Conservation (phyloP, 2,329 filamentous ascomycete species). For the Aspergillus piperis region DNA sequence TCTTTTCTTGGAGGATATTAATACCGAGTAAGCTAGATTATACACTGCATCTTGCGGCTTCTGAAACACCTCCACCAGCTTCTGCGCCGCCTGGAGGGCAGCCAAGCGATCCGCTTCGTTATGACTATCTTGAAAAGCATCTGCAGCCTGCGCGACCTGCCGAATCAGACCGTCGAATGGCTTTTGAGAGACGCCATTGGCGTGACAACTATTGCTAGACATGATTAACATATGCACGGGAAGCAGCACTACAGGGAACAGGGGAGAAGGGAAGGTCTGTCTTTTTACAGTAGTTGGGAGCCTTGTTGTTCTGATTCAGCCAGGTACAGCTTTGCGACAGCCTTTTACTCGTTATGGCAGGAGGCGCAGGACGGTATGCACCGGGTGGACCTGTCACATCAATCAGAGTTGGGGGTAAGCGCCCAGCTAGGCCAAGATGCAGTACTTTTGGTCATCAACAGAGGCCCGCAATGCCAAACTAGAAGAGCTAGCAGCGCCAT, state of each 20-base stretch:
- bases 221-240: background rate
- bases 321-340: background rate
- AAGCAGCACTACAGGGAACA: background rate
- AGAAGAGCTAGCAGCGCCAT: background rate
- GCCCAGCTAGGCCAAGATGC: too few relatives aligned
- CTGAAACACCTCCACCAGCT: constrained; percentile 8
- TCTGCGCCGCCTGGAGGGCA: constrained; percentile 12
- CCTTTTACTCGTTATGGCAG: background rate
- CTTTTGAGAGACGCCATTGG: background rate
- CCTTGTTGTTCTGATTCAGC: background rate
- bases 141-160: background rate
- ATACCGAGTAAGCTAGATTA: constrained; percentile 16
- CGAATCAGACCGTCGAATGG: background rate
- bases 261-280: background rate
- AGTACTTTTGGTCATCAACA: background rate
- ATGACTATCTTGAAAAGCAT: background rate
- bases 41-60: constrained; percentile 14
- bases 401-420: background rate
- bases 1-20: background rate
- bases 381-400: background rate
- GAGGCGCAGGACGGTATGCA: background rate
- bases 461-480: background rate
- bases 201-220: background rate
- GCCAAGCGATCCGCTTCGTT: constrained; percentile 8
- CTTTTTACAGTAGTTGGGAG: background rate